Base-by-base conservation (phyloP, 345 rosid species). In the Erysimum cheiranthoides region DNA sequence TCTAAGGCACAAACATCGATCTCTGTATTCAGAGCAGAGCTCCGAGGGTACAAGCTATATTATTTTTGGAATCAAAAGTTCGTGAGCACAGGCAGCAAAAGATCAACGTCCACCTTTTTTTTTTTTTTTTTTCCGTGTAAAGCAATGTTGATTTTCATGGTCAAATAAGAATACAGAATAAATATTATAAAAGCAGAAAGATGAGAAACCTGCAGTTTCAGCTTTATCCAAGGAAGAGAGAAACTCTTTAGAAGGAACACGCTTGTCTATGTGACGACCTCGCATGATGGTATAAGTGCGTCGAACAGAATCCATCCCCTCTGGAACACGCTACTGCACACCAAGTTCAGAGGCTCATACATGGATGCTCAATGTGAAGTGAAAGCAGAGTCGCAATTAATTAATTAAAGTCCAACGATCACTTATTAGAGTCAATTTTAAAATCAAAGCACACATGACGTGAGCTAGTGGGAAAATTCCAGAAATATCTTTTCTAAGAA, bases 201-300 rank as follows among this genome's bases (percentile, higher is more conserved):
- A 65, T 34, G 21, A 56, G 67, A 38, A 52, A 88, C 96, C 85
- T 54, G 89, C 77, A 80, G 47, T 73, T 47, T 84, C 90, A 14
- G 86, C 95, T 76, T 79, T 84, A 68, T 89, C 86, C 52, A 78
- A 73, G 54, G 73, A 73, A 75, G 76, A 73, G 42, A 83, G 49
- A 65, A 56, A 45, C 13, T 87, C 96, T 77, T 70, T 85, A 25
- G 85, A 80, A 9, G 85, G 73, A 51, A 70, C 86, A 73, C 92
- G 95, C 83, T 86, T 90, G 56, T 89, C 95, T n/a, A 77, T 64
- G 70, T 90, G 85, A 66, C 95, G 89, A 47, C 88, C 96, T 64
- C 96, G 87, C 90, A 90, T 83, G 3, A 85, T 83, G 57, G 81
- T 61, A 69, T 76, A 76, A 3, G 80, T 76, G 66, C 75, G 71